A percentile compares a stretch with the other conserved stretches of the same genome.
Evolutionary conservation across 2,329 filamentous ascomycete species (phyloP).

Genomic region (Bipolaris sorokiniana): DNA sequence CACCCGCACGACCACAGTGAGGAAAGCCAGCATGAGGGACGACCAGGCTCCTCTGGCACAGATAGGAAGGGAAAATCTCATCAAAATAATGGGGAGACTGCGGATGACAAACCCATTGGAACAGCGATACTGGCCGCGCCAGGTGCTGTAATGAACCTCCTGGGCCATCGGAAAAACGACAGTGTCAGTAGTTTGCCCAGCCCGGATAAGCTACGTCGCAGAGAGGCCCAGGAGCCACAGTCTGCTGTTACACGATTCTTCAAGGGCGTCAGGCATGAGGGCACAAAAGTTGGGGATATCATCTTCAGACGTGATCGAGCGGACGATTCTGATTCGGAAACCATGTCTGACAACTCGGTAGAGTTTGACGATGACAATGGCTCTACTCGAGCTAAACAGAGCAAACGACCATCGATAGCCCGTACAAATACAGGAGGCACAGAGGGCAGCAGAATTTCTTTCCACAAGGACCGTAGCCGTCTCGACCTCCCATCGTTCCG

Average conservation of each 20-base stretch:
- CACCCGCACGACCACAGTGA: slow-evolving; percentile 48
- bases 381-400: slow-evolving; percentile 15
- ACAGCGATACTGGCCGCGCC: slow-evolving; percentile 42
- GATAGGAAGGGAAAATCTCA: slow-evolving; percentile 37
- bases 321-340: slow-evolving; percentile 55
- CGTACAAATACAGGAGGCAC: slow-evolving; percentile 36
- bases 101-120: slow-evolving; percentile 38
- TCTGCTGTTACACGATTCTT: slow-evolving; percentile 75
- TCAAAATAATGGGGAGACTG: slow-evolving; percentile 42
- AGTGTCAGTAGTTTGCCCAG: slow-evolving; percentile 45
- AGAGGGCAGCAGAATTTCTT: slow-evolving; percentile 26
- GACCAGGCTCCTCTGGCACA: slow-evolving; percentile 25
- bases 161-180: slow-evolving; percentile 48
- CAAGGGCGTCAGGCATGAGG: slow-evolving; percentile 73
- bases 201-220: slow-evolving; percentile 35
- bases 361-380: slow-evolving; percentile 41
- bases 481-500: slow-evolving; percentile 47
- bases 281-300: slow-evolving; percentile 66
- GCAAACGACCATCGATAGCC: slow-evolving; percentile 39
- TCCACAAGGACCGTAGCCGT: slow-evolving; percentile 38
- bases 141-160: slow-evolving; percentile 41
- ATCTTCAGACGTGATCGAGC: slow-evolving; percentile 64
- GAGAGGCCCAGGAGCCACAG: slow-evolving; percentile 52
- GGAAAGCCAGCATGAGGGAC: slow-evolving; percentile 28
- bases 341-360: slow-evolving; percentile 51